Percentiles rank a stretch among this genome's conserved stretches.
Conservation (phyloP, 1,284 basidiomycete species). For the Leccinum fallax region DNA sequence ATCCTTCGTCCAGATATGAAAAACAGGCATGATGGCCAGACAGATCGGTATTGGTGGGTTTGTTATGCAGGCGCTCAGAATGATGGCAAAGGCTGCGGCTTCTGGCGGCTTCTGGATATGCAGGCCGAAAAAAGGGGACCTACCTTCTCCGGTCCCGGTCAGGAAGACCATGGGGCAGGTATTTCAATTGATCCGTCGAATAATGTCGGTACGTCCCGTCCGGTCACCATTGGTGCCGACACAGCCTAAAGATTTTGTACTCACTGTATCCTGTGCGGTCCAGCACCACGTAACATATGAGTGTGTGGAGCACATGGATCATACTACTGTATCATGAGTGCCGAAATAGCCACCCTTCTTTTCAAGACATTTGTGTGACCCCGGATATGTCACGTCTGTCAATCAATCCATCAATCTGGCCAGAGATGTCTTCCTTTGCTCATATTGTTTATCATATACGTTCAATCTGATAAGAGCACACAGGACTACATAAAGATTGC, state of each 20-base stretch:
- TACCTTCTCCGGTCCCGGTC: slow-evolving; percentile 32
- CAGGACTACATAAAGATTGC: slow-evolving; percentile 2
- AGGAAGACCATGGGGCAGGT: slow-evolving; percentile 32
- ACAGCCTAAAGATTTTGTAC: not conserved
- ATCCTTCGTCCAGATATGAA: slow-evolving; percentile 83
- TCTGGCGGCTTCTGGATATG: slow-evolving; percentile 83
- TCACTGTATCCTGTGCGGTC: not conserved
- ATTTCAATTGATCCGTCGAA: slow-evolving; percentile 31
- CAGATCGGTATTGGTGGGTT: slow-evolving; percentile 81
- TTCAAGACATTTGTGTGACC: slow-evolving; percentile 5
- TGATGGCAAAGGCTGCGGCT: slow-evolving; percentile 81
- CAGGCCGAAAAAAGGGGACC: slow-evolving; percentile 70
- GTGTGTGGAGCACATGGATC: not conserved
- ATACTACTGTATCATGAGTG: not conserved
- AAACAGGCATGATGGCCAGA: slow-evolving; percentile 49
- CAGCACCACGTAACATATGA: not conserved
- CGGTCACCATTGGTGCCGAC: slow-evolving; percentile 1
- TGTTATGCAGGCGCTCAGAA: slow-evolving; percentile 84
- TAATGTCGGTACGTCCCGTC: slow-evolving; percentile 6
- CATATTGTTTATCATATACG: slow-evolving; percentile 2
- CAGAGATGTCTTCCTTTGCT: slow-evolving; percentile 6
- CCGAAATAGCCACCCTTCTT: not conserved
- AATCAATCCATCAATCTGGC: slow-evolving; percentile 11
- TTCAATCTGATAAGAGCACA: not conserved
- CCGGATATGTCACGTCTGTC: slow-evolving; percentile 2